Percentiles rank a stretch among this genome's conserved stretches.
Evolutionary conservation across 1,284 basidiomycete genomes (phyloP).

Genomic region (Meira miltonrushii): DNA sequence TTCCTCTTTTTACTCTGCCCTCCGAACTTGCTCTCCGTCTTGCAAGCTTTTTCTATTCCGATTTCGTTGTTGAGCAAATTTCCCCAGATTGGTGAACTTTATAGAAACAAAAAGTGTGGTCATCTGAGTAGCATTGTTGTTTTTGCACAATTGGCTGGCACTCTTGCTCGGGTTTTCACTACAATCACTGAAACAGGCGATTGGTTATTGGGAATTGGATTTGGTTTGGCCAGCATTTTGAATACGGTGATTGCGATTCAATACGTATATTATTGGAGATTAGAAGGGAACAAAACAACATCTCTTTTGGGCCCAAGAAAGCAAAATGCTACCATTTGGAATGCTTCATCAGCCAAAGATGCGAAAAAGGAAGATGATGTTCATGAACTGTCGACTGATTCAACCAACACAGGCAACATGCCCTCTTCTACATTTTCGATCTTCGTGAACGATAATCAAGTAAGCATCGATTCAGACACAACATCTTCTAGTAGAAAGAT

Average conservation of each 20-base stretch:
- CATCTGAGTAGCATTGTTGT: slow-evolving; percentile 50
- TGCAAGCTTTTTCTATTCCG: slow-evolving; percentile 47
- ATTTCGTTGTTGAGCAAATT: slow-evolving; percentile 49
- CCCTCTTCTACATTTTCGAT: too few relatives aligned
- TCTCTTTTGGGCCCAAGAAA: too few relatives aligned
- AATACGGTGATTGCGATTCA: slow-evolving; percentile 46
- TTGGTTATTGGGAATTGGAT: slow-evolving; percentile 47
- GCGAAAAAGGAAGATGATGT: too few relatives aligned
- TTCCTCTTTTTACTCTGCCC: slow-evolving; percentile 33
- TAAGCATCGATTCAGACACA: too few relatives aligned
- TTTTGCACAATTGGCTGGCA: slow-evolving; percentile 48
- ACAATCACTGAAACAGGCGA: slow-evolving; percentile 51
- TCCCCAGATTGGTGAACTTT: slow-evolving; percentile 49
- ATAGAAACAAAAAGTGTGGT: slow-evolving; percentile 41
- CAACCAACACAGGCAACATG: too few relatives aligned
- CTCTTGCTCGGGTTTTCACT: slow-evolving; percentile 48
- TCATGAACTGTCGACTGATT: too few relatives aligned
- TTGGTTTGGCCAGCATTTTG: slow-evolving; percentile 49
- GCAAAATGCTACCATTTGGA: too few relatives aligned
- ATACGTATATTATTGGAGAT: slow-evolving; percentile 47
- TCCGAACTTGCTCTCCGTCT: slow-evolving; percentile 29
- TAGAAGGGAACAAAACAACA: slow-evolving; percentile 1
- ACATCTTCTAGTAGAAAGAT: too few relatives aligned
- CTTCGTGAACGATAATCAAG: too few relatives aligned
- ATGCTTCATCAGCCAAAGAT: too few relatives aligned